Conservation (phyloP, 2,329 filamentous ascomycete genomes). For the Chaetomium strumarium region DNA sequence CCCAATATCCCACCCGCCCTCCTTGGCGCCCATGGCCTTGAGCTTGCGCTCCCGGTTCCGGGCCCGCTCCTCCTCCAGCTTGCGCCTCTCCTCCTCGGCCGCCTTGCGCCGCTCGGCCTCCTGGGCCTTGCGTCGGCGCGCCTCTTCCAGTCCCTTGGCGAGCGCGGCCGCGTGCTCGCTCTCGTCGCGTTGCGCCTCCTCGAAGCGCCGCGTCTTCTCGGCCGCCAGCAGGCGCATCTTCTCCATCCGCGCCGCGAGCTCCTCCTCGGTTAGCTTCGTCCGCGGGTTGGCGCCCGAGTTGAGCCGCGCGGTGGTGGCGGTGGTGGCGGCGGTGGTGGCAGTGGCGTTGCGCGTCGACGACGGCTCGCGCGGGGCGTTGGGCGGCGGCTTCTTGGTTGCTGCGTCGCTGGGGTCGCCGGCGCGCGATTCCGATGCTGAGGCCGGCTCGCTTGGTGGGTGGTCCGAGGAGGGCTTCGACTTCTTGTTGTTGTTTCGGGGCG, state of each 20-base stretch:
- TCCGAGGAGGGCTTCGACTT: slow-evolving; percentile 2
- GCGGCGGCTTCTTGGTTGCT: neutral
- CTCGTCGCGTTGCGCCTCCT: slow-evolving; percentile 53
- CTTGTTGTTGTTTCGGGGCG: slow-evolving; percentile 11
- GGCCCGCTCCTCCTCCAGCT: slow-evolving; percentile 54
- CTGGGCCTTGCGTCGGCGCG: slow-evolving; percentile 44
- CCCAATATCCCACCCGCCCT: slow-evolving; percentile 54
- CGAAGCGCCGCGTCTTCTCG: slow-evolving; percentile 54
- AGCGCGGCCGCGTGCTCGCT: slow-evolving; percentile 49
- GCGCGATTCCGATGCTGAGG: neutral
- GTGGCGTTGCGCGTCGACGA: slow-evolving; percentile 5
- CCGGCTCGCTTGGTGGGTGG: neutral
- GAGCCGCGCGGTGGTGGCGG: slow-evolving; percentile 35
- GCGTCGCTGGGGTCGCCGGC: neutral
- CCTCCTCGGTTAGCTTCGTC: slow-evolving; percentile 53
- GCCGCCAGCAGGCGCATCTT: slow-evolving; percentile 53
- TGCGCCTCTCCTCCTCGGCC: slow-evolving; percentile 47
- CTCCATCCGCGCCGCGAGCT: slow-evolving; percentile 55
- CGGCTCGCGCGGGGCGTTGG: slow-evolving; percentile 6
- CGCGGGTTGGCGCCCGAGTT: slow-evolving; percentile 54
- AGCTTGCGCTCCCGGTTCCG: slow-evolving; percentile 57
- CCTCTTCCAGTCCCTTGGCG: slow-evolving; percentile 51
- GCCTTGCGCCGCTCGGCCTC: slow-evolving; percentile 47
- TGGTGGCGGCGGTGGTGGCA: neutral
- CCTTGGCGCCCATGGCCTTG: slow-evolving; percentile 49